Conservation (phyloP, 1,139 yeast genomes). For the Saccharomyces uvarum region DNA sequence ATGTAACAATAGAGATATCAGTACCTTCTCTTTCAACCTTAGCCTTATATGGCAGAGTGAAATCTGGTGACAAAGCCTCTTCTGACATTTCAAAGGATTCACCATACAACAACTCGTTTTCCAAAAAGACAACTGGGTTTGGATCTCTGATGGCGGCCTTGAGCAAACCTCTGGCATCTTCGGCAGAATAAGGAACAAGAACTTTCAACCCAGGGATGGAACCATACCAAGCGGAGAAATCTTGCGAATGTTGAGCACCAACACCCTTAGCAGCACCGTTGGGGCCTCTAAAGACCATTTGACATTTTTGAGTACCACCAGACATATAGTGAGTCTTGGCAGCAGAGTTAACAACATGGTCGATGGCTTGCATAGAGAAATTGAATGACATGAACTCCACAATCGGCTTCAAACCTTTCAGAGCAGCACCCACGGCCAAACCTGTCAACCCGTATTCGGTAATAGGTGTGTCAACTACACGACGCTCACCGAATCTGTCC, state of each 20-base stretch:
- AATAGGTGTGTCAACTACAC: conserved; percentile 95
- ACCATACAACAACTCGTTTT: conserved; percentile 91
- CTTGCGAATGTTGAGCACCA: conserved; percentile 98
- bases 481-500: conserved; percentile 94
- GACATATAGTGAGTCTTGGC: conserved; percentile 99
- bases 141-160: conserved; percentile 98
- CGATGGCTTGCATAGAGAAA: conserved; percentile 99
- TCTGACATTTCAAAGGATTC: conserved; percentile 85
- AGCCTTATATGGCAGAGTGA: conserved; percentile 86
- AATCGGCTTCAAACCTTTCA: conserved; percentile 93
- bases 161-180: conserved; percentile 90
- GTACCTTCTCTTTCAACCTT: conserved; percentile 89
- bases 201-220: conserved; percentile 97
- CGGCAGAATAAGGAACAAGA: conserved; percentile 88
- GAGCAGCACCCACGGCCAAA: conserved; percentile 92
- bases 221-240: conserved; percentile 96
- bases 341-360: conserved; percentile 95
- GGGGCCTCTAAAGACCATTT: conserved; percentile 96
- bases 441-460: conserved; percentile 99
- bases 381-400: conserved; percentile 98
- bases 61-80: conserved; percentile 83
- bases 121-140: conserved; percentile 92
- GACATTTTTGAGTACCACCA: conserved; percentile 97
- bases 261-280: conserved; percentile 99
- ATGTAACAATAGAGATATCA: conserved; percentile 83